Percentiles rank a stretch among this genome's conserved stretches.
These are phyloP conservation scores for Globisporangium sylvaticum DNA, from an alignment of 352 stramenopile species.

Conservation along the genomic window DNA sequence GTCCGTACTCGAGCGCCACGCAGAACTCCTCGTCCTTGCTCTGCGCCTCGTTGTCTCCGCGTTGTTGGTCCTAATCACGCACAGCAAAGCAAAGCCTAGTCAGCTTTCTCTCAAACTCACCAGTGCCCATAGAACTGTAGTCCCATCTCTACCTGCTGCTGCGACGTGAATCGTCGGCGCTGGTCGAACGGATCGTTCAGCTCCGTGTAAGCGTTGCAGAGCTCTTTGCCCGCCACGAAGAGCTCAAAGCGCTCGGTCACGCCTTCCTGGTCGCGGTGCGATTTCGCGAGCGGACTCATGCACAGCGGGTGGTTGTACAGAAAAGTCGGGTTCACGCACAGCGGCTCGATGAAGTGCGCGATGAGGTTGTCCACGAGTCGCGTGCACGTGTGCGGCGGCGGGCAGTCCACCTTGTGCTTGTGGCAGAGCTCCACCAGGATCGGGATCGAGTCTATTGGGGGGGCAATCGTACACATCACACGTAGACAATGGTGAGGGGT, in stretches of 20 bases:
- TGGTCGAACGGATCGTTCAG: constrained; percentile 98
- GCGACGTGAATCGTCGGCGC: constrained; percentile 93
- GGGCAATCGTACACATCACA: neutral
- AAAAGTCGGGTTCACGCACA: constrained; percentile 95
- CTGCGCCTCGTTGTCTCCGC: constrained; percentile 84
- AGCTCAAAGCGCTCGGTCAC: constrained; percentile 98
- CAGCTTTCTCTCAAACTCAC: neutral
- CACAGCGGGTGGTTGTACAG: constrained; percentile 97
- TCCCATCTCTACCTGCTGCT: constrained; percentile 53
- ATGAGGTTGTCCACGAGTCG: constrained; percentile 98
- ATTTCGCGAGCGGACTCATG: constrained; percentile 96
- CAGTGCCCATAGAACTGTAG: neutral
- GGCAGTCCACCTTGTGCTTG: constrained; percentile 88
- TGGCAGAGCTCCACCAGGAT: constrained; percentile 85
- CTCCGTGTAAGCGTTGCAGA: constrained; percentile 99
- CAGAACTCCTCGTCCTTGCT: constrained; percentile 97
- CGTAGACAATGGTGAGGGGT: neutral
- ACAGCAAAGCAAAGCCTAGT: neutral
- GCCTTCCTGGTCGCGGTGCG: constrained; percentile 89
- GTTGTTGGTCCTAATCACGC: constrained; percentile 45
- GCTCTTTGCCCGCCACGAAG: constrained; percentile 94
- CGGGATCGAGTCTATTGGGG: constrained; percentile 45
- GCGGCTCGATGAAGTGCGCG: constrained; percentile 94
- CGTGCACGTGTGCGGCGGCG: constrained; percentile 91
- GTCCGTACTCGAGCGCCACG: constrained; percentile 95